Conservation (phyloP, 2,329 filamentous ascomycete species). For the Verticillium zaregamsianum region DNA sequence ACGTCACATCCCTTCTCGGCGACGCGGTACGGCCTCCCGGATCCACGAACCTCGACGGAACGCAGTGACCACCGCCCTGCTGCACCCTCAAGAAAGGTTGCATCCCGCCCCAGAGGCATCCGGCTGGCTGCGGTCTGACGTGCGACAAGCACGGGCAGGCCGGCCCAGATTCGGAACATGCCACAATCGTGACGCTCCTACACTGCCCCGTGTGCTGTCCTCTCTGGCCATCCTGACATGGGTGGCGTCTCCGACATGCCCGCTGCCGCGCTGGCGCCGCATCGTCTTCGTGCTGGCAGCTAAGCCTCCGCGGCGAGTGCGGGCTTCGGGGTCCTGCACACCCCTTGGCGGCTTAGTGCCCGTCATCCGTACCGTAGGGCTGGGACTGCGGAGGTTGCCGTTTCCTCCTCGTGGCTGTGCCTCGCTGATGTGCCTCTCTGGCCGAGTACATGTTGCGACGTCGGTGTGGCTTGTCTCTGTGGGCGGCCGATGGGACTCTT, state of each 20-base stretch:
- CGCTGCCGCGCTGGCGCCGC: not conserved
- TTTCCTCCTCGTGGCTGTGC: too few species aligned
- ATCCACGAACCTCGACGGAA: not conserved
- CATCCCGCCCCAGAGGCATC: not conserved
- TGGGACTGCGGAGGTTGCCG: not conserved
- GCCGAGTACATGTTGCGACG: too few species aligned
- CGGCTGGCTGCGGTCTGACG: not conserved
- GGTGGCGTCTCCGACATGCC: not conserved
- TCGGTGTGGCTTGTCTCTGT: too few species aligned
- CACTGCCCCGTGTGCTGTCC: not conserved
- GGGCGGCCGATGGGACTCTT: too few species aligned
- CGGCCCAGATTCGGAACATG: not conserved
- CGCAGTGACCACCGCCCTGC: not conserved
- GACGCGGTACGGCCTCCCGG: not conserved
- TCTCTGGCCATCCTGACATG: not conserved
- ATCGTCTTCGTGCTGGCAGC: not conserved
- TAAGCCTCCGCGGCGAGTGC: not conserved
- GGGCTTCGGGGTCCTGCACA: not conserved
- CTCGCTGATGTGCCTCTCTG: not conserved
- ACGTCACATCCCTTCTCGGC: not conserved
- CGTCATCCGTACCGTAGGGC: not conserved
- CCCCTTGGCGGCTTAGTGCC: not conserved
- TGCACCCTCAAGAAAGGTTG: not conserved
- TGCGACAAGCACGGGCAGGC: not conserved
- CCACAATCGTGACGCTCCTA: not conserved